A percentile compares a stretch with the other conserved stretches of the same genome.
Evolutionary conservation across 129 eudicot genomes (phyloP).

Genomic region (Helichrysum umbraculigerum): DNA sequence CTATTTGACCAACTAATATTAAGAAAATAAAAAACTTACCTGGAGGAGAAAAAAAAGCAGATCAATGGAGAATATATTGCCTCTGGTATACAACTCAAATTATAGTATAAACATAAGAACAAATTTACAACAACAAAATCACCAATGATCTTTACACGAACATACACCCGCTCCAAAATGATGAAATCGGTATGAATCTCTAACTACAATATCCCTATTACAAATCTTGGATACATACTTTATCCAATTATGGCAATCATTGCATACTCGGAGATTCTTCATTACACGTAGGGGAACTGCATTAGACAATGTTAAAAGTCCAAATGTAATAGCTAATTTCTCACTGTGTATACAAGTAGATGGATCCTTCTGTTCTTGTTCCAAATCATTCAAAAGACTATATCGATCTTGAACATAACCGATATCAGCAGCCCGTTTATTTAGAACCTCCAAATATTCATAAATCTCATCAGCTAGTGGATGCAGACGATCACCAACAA

Average conservation of each 20-base stretch:
- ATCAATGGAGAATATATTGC: constrained; percentile 3
- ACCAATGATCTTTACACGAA: constrained; percentile 95
- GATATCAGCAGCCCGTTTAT: constrained; percentile 52
- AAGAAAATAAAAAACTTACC: neutral
- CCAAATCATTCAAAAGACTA: constrained; percentile 69
- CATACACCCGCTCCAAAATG: constrained; percentile 81
- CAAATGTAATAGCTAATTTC: constrained; percentile 80
- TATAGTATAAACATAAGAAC: constrained; percentile 8
- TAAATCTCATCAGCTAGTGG: constrained; percentile 72
- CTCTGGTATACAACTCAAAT: neutral
- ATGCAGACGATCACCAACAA: constrained; percentile 88
- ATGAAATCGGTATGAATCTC: constrained; percentile 92
- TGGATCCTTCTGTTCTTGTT: constrained; percentile 71
- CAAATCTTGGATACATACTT: constrained; percentile 72
- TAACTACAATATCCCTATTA: constrained; percentile 63
- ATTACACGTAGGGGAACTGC: constrained; percentile 70
- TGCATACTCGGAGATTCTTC: constrained; percentile 92
- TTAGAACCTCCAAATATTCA: constrained; percentile 60
- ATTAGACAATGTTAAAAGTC: constrained; percentile 64
- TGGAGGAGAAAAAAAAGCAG: neutral
- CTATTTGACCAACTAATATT: no score
- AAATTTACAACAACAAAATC: constrained; percentile 22
- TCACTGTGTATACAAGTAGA: constrained; percentile 73
- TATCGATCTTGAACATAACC: constrained; percentile 72
- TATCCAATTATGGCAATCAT: constrained; percentile 96